Evolutionary conservation across 805 yeast species (phyloP).

Genomic region (Sugiyamaella valdiviana): DNA sequence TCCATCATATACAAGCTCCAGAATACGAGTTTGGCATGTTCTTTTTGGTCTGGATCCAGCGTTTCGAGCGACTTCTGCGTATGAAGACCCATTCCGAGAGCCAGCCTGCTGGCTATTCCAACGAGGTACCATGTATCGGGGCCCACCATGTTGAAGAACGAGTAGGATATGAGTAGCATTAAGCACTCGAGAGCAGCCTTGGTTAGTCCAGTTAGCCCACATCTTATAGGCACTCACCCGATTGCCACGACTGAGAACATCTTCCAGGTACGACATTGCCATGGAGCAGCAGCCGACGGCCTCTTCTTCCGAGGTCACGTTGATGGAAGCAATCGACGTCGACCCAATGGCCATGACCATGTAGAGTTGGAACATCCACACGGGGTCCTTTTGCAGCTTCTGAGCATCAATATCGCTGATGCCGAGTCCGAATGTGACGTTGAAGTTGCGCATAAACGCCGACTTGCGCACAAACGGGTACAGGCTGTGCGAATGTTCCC

Average conservation of each 20-base stretch:
- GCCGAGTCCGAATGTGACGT: conserved; percentile 2
- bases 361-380: conserved; percentile 40
- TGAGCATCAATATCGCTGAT: not conserved
- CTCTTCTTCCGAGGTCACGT: conserved; percentile 18
- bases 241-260: conserved; percentile 37
- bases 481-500: conserved; percentile 21
- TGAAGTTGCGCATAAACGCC: conserved; percentile 10
- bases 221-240: not conserved
- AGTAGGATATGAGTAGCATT: conserved; percentile 43
- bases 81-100: conserved; percentile 43
- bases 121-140: conserved; percentile 48
- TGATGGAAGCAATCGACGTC: conserved; percentile 37
- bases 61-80: conserved; percentile 25
- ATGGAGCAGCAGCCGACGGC: conserved; percentile 38
- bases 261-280: conserved; percentile 38
- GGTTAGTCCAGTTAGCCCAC: conserved; percentile 7
- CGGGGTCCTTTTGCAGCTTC: conserved; percentile 10
- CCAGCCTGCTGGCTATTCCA: conserved; percentile 42
- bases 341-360: conserved; percentile 53
- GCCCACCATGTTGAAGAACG: conserved; percentile 46
- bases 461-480: conserved; percentile 17
- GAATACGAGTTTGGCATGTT: conserved; percentile 22
- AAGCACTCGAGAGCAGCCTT: conserved; percentile 38
- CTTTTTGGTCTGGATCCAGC: conserved; percentile 16
- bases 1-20: conserved; percentile 27